Conservation (phyloP, 306 rosid genomes). For the Cucumis cinereus region DNA sequence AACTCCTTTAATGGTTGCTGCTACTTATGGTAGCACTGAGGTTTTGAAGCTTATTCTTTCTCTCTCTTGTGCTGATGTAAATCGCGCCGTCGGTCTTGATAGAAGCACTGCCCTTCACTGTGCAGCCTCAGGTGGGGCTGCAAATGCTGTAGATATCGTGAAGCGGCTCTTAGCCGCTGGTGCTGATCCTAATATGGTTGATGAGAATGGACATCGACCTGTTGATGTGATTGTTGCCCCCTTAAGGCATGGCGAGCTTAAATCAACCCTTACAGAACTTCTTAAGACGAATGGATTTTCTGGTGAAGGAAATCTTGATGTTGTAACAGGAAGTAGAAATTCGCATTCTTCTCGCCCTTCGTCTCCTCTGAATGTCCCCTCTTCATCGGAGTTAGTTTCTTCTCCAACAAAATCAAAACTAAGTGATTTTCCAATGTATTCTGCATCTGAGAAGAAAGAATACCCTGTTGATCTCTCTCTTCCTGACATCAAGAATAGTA, state of each 20-base stretch:
- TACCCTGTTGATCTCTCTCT: slow-evolving; percentile 85
- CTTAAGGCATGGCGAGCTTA: slow-evolving; percentile 39
- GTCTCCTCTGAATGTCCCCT: slow-evolving; percentile 55
- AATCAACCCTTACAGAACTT: slow-evolving; percentile 45
- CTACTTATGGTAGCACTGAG: slow-evolving; percentile 77
- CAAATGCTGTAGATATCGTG: slow-evolving; percentile 55
- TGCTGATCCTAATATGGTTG: slow-evolving; percentile 59
- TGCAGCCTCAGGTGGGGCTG: slow-evolving; percentile 85
- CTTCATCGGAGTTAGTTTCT: slow-evolving; percentile 31
- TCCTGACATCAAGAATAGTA: slow-evolving; percentile 90
- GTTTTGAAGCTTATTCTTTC: slow-evolving; percentile 57
- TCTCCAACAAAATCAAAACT: slow-evolving; percentile 42
- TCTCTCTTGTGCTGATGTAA: slow-evolving; percentile 44
- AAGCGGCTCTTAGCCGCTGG: slow-evolving; percentile 69
- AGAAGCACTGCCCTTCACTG: slow-evolving; percentile 93
- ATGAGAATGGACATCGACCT: slow-evolving; percentile 64
- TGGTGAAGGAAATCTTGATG: slow-evolving; percentile 36
- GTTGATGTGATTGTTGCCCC: slow-evolving; percentile 54
- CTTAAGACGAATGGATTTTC: slow-evolving; percentile 38
- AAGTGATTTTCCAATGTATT: slow-evolving; percentile 26
- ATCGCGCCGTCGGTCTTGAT: slow-evolving; percentile 52
- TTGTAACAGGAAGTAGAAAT: slow-evolving; percentile 28
- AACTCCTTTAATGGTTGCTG: slow-evolving; percentile 89
- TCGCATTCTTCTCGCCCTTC: slow-evolving; percentile 49
- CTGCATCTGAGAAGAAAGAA: slow-evolving; percentile 76